These are phyloP conservation scores for Colletotrichum destructivum DNA, from an alignment of 2,329 filamentous ascomycete species.

Conservation along the genomic window DNA sequence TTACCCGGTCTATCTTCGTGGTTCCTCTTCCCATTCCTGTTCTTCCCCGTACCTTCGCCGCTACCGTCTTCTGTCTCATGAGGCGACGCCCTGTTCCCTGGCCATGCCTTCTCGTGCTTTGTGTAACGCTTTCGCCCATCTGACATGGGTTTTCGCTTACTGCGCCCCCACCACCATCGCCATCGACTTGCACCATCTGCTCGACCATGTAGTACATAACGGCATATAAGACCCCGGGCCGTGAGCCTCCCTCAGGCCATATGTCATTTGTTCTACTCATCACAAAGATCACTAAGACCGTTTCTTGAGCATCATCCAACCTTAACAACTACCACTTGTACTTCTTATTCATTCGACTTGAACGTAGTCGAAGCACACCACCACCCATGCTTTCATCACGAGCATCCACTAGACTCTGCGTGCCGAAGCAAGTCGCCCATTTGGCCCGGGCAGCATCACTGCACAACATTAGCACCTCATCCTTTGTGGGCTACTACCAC, in stretches of 20 bases:
- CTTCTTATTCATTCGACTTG: background rate
- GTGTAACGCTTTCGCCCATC: constrained; percentile 11
- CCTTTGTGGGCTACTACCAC: constrained; percentile 38
- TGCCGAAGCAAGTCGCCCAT: constrained; percentile 46
- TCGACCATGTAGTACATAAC: background rate
- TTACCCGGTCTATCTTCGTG: constrained; percentile 42
- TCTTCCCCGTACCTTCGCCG: constrained; percentile 8
- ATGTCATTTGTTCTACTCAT: background rate
- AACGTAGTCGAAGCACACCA: constrained; percentile 2
- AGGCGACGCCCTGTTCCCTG: background rate
- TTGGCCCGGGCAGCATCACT: constrained; percentile 45
- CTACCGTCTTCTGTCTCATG: background rate
- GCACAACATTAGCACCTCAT: constrained; percentile 35
- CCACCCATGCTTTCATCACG: constrained; percentile 49
- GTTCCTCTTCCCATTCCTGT: constrained; percentile 14
- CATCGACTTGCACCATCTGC: background rate
- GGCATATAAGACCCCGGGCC: constrained; percentile 34
- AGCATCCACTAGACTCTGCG: constrained; percentile 48
- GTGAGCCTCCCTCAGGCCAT: constrained; percentile 32
- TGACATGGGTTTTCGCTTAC: background rate
- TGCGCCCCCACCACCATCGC: background rate
- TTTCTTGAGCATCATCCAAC: constrained; percentile 2
- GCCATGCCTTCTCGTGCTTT: background rate
- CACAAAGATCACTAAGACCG: constrained; percentile 7
- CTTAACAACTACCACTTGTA: background rate